phyloP scores from a whole-genome alignment of 805 yeast genomes.

The Ogataea saltuana region DNA sequence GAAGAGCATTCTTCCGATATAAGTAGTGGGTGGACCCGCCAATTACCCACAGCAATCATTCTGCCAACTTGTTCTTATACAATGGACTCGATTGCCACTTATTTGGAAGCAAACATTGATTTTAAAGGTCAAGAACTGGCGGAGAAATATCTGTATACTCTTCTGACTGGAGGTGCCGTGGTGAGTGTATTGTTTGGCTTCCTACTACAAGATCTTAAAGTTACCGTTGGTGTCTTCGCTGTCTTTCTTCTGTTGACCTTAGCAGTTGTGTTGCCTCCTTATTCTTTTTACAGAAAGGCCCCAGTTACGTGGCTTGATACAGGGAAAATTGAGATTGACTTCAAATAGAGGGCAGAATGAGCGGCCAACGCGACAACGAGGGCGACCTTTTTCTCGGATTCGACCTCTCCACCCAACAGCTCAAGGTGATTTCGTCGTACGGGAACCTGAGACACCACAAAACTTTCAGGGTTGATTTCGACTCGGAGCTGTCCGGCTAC shows the following conservation, averaged over 20 bases:
- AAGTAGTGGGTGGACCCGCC: too few relatives aligned
- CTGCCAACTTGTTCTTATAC: background rate
- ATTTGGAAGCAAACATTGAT: conserved; percentile 42
- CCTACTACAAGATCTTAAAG: conserved; percentile 43
- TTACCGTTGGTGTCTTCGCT: conserved; percentile 42
- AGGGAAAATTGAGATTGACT: too few relatives aligned
- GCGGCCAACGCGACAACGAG: too few relatives aligned
- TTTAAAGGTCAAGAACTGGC: conserved; percentile 54
- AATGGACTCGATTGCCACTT: conserved; percentile 26
- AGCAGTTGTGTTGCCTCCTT: conserved; percentile 55
- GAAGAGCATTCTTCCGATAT: too few relatives aligned
- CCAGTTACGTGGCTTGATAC: conserved; percentile 48
- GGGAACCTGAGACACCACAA: conserved; percentile 51
- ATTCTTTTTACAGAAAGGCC: conserved; percentile 53
- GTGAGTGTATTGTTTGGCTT: conserved; percentile 51
- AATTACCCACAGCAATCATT: too few relatives aligned
- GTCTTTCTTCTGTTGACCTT: conserved; percentile 36
- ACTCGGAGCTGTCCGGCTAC: conserved; percentile 59
- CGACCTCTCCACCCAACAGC: conserved; percentile 87
- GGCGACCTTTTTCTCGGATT: conserved; percentile 59
- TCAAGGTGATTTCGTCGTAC: conserved; percentile 71
- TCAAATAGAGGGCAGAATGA: too few relatives aligned
- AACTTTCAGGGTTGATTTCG: conserved; percentile 72
- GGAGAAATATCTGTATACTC: conserved; percentile 31
- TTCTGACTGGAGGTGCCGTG: conserved; percentile 36